Base-by-base conservation (phyloP, 306 rosid genomes). In the Acmispon strigosus region DNA sequence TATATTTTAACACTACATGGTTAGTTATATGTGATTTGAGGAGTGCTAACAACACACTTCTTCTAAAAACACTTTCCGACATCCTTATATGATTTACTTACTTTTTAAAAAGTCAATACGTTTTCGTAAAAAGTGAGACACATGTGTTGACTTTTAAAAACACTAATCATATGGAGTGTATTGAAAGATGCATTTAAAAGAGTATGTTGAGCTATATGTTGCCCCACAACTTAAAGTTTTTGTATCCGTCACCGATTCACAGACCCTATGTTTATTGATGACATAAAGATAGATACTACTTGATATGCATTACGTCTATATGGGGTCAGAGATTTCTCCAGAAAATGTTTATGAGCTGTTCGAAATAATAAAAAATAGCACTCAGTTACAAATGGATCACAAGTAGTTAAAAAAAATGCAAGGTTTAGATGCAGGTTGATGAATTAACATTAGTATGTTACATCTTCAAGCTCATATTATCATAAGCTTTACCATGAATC, bases 381-480 rank as follows among this genome's bases (percentile, higher is more conserved):
- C 39, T 61, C 54, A 62, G 42, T 42, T 61, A 70, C 37, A 62
- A 18, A 73, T 1, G 39, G 70, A 50, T 49, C 60, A 62, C 29
- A 50, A 22, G 7, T 16, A 4, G 29, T 22, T 22, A 51, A 58
- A 10, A 11, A 5, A 14, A 52, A 41, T 41, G 68, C 34, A 73
- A 45, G 27, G 6, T 61, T 27, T 17, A 13, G 11, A 55, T 4
- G 9, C 45, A 24, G n/a, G 56, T 22, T 44, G 24, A 48, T 15
- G 16, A 36, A 51, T 17, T 13, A 73, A 34, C 43, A 66, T 45
- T 19, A 73, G 27, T 34, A 8, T 3, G 15, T 41, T 44, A 42
- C 56, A 76, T 66, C 60, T 58, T 12, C 32, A 74, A 70, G 49
- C 63, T 64, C 73, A 51, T 5, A 65, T 39, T 41, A 55, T 36